Percentiles rank a stretch among this genome's conserved stretches.
Conservation (phyloP, 176 grass and related monocot species). For the Saccharum officinarum region DNA sequence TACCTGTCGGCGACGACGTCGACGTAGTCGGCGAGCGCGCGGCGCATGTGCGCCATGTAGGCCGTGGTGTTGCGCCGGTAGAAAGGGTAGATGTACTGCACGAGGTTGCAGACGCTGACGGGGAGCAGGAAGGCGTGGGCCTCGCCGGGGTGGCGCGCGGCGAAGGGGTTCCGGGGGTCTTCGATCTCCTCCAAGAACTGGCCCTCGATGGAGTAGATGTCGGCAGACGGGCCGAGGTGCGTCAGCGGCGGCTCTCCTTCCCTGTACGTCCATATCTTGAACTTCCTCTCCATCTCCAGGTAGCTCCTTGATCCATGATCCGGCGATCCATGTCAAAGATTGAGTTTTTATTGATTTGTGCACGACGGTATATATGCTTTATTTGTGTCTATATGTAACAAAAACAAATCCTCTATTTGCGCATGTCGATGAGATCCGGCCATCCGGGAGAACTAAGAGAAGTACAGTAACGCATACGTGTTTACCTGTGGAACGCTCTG, state of each 20-base stretch:
- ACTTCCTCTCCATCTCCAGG: constrained; percentile 83
- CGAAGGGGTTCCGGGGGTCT: constrained; percentile 59
- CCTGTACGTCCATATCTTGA: constrained; percentile 81
- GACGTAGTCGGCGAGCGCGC: constrained; percentile 64
- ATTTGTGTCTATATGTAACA: background rate
- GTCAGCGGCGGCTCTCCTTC: constrained; percentile 80
- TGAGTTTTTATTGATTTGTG: background rate
- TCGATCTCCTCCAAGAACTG: constrained; percentile 90
- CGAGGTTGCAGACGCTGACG: constrained; percentile 72
- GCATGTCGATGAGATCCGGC: background rate
- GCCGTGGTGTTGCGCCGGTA: constrained; percentile 42
- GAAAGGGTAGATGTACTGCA: constrained; percentile 43
- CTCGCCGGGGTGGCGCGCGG: constrained; percentile 44
- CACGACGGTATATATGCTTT: background rate
- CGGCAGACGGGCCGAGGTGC: constrained; percentile 52
- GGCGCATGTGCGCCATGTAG: constrained; percentile 45
- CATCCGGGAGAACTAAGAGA: background rate
- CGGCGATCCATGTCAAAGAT: background rate
- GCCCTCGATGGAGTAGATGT: constrained; percentile 92
- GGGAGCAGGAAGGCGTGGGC: constrained; percentile 87
- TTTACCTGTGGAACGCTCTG: constrained; percentile 67
- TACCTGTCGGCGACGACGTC: constrained; percentile 53
- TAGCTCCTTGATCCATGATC: constrained; percentile 61
- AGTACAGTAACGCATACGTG: background rate
- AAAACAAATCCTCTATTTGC: background rate